A percentile compares a stretch with the other conserved stretches of the same genome.
Conservation (phyloP, 179 eudicot genomes). For the Spergularia azorica region DNA sequence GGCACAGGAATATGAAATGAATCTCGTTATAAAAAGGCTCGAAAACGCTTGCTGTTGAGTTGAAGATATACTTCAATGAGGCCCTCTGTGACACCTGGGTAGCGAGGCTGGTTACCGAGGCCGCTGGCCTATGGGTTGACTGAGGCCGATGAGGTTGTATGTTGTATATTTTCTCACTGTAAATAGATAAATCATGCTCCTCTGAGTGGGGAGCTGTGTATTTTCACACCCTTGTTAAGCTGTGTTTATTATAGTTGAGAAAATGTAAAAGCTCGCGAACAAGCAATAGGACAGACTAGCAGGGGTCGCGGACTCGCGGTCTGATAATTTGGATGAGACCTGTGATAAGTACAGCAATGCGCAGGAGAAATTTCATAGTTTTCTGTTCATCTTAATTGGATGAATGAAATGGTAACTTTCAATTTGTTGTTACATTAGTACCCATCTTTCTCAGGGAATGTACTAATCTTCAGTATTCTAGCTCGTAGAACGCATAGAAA, state of each 20-base stretch:
- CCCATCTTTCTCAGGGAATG: neutral
- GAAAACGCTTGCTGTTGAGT: constrained; percentile 13
- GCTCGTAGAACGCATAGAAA: too few species aligned
- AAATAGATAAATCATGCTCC: constrained; percentile 25
- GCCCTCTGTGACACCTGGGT: constrained; percentile 15
- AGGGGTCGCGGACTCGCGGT: neutral
- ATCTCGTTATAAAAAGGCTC: neutral
- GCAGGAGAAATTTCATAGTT: constrained; percentile 21
- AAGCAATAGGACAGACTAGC: constrained; percentile 22
- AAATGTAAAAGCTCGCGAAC: constrained; percentile 15
- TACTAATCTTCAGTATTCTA: too few species aligned
- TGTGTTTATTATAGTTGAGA: constrained; percentile 26
- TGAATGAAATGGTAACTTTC: constrained; percentile 1
- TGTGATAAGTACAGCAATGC: constrained; percentile 25
- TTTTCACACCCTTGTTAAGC: constrained; percentile 11
- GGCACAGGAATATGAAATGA: neutral
- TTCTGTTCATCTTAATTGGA: constrained; percentile 11
- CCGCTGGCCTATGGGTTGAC: neutral
- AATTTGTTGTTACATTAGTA: neutral
- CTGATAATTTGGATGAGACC: constrained; percentile 20
- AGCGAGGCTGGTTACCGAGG: neutral
- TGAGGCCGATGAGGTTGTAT: constrained; percentile 7
- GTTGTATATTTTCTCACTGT: constrained; percentile 34
- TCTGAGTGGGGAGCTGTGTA: constrained; percentile 16
- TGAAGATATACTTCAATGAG: constrained; percentile 8